Percentiles rank a stretch among this genome's conserved stretches.
These are phyloP conservation scores for Pichia inconspicua DNA, from an alignment of 1,139 yeast genomes.

Conservation along the genomic window DNA sequence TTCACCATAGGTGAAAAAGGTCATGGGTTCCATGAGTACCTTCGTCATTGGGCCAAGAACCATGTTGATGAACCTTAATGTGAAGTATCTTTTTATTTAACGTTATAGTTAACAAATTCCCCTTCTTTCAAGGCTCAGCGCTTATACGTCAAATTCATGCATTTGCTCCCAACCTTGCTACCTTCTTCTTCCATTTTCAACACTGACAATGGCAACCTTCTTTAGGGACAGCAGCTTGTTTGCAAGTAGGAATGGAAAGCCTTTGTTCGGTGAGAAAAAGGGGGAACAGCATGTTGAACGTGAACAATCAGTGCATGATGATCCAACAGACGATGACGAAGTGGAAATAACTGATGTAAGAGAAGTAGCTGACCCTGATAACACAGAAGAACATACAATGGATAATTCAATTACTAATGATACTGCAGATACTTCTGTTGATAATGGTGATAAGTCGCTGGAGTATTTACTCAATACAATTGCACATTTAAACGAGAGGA, in stretches of 20 bases:
- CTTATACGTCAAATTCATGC: neutral
- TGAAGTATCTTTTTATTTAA: too few relatives aligned
- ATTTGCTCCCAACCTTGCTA: neutral
- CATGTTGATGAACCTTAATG: neutral
- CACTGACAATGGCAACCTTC: constrained; percentile 8
- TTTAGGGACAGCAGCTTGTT: constrained; percentile 10
- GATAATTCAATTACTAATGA: neutral
- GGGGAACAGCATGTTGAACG: neutral
- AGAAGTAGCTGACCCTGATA: neutral
- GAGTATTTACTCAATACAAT: constrained; percentile 18
- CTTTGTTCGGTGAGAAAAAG: constrained; percentile 1
- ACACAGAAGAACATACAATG: neutral
- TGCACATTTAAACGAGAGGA: constrained; percentile 15
- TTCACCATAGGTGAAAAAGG: constrained; percentile 14
- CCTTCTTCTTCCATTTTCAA: neutral
- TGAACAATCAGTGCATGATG: neutral
- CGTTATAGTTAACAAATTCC: too few relatives aligned
- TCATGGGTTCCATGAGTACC: constrained; percentile 15
- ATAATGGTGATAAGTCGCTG: constrained; percentile 9
- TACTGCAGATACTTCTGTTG: neutral
- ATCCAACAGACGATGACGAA: constrained; percentile 12
- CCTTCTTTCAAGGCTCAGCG: neutral
- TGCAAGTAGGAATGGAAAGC: constrained; percentile 4
- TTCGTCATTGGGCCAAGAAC: constrained; percentile 12
- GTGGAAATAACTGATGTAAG: constrained; percentile 14